Percentiles rank a stretch among this genome's conserved stretches.
Evolutionary conservation across 164 flowering plant species (phyloP).

Genomic region (Annona cherimola): DNA sequence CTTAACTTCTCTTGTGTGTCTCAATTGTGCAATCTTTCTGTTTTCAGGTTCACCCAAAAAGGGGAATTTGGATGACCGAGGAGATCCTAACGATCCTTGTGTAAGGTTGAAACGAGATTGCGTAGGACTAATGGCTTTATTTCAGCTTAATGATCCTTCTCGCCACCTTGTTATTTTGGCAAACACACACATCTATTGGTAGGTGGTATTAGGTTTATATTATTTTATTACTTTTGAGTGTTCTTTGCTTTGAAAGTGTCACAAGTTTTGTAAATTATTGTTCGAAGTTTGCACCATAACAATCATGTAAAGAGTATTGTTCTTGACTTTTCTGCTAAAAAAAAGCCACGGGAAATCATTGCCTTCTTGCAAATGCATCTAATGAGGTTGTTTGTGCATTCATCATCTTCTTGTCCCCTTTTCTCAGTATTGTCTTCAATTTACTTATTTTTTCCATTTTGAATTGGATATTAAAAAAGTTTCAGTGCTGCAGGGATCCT

Average conservation of each 20-base stretch:
- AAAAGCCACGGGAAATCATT: not conserved
- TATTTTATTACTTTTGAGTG: not conserved
- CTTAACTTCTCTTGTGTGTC: not conserved
- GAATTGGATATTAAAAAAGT: not conserved
- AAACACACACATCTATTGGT: constrained; percentile 96
- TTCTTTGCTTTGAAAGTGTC: not conserved
- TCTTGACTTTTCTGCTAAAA: not conserved
- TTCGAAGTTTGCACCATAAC: not conserved
- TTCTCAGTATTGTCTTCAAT: not conserved
- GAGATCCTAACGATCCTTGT: constrained; percentile 82
- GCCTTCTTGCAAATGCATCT: not conserved
- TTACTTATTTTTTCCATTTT: not conserved
- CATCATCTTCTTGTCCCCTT: not conserved
- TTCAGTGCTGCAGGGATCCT: constrained; percentile 63
- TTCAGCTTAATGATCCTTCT: constrained; percentile 50
- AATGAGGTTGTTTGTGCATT: not conserved
- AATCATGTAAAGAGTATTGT: not conserved
- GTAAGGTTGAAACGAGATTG: constrained; percentile 91
- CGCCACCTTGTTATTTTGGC: constrained; percentile 64
- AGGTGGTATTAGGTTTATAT: constrained; percentile 9
- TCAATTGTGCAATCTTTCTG: not conserved
- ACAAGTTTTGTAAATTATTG: not conserved
- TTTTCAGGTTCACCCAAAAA: constrained; percentile 32
- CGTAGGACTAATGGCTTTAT: constrained; percentile 89
- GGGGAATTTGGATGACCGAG: constrained; percentile 28